phyloP scores from a whole-genome alignment of 345 rosid species.

The Rhizophora apiculata region DNA sequence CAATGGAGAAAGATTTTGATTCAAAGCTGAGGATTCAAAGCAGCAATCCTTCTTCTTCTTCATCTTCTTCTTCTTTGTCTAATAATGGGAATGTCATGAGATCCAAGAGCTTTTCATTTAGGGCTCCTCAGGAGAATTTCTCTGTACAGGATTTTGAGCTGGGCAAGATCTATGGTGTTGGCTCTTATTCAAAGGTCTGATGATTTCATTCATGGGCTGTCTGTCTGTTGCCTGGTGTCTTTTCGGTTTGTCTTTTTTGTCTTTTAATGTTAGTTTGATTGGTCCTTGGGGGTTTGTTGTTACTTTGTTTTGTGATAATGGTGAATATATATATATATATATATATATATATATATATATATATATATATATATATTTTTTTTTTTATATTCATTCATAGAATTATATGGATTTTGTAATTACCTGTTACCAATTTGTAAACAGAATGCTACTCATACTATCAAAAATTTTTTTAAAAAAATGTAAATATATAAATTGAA shows the following conservation, averaged over 20 bases:
- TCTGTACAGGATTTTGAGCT: constrained; percentile 84
- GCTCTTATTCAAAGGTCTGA: constrained; percentile 90
- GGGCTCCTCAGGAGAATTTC: constrained; percentile 98
- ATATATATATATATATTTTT: too few relatives aligned
- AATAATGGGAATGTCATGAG: constrained; percentile 32
- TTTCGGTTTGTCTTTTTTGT: constrained; percentile 6
- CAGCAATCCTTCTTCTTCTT: constrained; percentile 29
- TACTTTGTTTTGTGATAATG: not conserved
- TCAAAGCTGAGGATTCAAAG: constrained; percentile 80
- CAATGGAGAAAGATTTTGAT: constrained; percentile 93
- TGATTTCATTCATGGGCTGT: not conserved
- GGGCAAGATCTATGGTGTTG: constrained; percentile 98
- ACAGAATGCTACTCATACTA: too few relatives aligned
- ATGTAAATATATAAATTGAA: too few relatives aligned
- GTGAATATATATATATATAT: not conserved
- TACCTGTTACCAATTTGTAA: not conserved
- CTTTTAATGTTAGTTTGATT: constrained; percentile 12
- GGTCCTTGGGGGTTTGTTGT: not conserved
- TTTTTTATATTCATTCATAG: constrained; percentile 15
- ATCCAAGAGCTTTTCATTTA: constrained; percentile 86
- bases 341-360: not conserved
- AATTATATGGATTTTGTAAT: not conserved
- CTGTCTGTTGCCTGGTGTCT: constrained; percentile 3
- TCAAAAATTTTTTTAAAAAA: too few relatives aligned
- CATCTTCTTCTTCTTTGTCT: constrained; percentile 15